A percentile compares a stretch with the other conserved stretches of the same genome.
phyloP scores from a whole-genome alignment of 2,329 filamentous ascomycete species.

The Fusarium protoensiforme region DNA sequence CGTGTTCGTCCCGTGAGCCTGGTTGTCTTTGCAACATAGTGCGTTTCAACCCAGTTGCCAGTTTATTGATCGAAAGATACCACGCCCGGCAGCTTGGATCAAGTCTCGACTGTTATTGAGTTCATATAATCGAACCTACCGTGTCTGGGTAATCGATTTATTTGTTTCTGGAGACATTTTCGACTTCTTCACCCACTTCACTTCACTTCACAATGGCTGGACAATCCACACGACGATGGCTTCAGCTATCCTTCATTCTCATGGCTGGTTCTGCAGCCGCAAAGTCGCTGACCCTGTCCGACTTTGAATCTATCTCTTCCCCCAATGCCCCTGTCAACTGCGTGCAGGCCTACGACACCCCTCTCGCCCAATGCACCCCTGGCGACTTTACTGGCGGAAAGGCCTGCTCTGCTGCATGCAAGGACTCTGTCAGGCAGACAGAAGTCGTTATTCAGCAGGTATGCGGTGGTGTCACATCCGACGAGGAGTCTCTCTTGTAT shows the following conservation, averaged over 20 bases:
- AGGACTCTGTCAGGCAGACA: constrained; percentile 40
- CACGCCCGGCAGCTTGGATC: constrained; percentile 15
- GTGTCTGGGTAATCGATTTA: background rate
- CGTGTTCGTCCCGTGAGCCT: constrained; percentile 25
- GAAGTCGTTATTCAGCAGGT: constrained; percentile 44
- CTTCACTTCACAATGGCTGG: constrained; percentile 24
- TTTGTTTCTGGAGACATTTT: background rate
- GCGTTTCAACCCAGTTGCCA: constrained; percentile 39
- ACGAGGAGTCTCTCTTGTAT: constrained; percentile 49
- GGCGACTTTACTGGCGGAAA: constrained; percentile 51
- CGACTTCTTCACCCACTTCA: background rate
- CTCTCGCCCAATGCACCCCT: constrained; percentile 51
- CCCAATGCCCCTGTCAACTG: constrained; percentile 52
- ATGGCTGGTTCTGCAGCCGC: constrained; percentile 39
- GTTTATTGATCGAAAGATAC: constrained; percentile 35
- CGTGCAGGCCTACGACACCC: constrained; percentile 54
- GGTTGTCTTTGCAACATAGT: constrained; percentile 31
- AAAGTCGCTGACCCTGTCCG: constrained; percentile 48
- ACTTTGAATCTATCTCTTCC: constrained; percentile 54
- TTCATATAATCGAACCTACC: constrained; percentile 23
- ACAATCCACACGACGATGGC: constrained; percentile 37
- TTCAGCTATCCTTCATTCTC: constrained; percentile 37
- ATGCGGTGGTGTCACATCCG: constrained; percentile 39
- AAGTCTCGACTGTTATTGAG: constrained; percentile 2
- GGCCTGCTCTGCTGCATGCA: constrained; percentile 53